phyloP scores from a whole-genome alignment of 345 rosid species.

The Salix dunnii region DNA sequence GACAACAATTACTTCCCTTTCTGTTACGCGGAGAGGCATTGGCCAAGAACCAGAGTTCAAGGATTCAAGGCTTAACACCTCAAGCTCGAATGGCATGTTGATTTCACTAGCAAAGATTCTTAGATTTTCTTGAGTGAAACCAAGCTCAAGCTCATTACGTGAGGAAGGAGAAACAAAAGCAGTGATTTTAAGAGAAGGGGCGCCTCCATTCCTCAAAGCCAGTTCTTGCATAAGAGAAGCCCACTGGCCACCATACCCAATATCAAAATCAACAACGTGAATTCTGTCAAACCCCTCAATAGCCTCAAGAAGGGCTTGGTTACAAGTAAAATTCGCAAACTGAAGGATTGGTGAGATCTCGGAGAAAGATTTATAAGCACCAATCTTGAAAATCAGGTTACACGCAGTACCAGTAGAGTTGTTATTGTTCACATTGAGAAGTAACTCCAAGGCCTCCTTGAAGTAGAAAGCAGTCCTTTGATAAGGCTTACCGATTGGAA shows the following conservation, averaged over 20 bases:
- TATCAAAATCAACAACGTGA: conserved; percentile 83
- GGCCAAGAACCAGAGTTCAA: conserved; percentile 52
- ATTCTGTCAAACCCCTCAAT: conserved; percentile 52
- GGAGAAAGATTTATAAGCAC: conserved; percentile 80
- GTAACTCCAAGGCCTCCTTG: conserved; percentile 67
- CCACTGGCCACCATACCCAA: conserved; percentile 92
- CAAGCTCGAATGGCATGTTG: conserved; percentile 61
- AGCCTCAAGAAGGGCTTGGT: conserved; percentile 77
- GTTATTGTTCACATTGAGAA: conserved; percentile 34
- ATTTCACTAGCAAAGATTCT: conserved; percentile 68
- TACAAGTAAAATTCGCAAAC: conserved; percentile 80
- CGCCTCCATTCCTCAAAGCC: conserved; percentile 44
- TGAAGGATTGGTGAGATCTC: conserved; percentile 83
- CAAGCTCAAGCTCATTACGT: conserved; percentile 58
- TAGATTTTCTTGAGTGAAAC: conserved; percentile 68
- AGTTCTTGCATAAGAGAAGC: conserved; percentile 94
- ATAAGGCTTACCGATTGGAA: conserved; percentile 66
- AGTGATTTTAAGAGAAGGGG: conserved; percentile 62
- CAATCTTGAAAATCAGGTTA: conserved; percentile 62
- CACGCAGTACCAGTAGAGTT: conserved; percentile 22
- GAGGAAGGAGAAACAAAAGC: conserved; percentile 57
- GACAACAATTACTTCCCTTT: conserved; percentile 62
- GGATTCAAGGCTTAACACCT: conserved; percentile 54
- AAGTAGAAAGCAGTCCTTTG: conserved; percentile 75
- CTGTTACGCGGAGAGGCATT: conserved; percentile 19